Evolutionary conservation across 2,329 filamentous ascomycete genomes (phyloP).

Genomic region (Fusarium zealandicum): DNA sequence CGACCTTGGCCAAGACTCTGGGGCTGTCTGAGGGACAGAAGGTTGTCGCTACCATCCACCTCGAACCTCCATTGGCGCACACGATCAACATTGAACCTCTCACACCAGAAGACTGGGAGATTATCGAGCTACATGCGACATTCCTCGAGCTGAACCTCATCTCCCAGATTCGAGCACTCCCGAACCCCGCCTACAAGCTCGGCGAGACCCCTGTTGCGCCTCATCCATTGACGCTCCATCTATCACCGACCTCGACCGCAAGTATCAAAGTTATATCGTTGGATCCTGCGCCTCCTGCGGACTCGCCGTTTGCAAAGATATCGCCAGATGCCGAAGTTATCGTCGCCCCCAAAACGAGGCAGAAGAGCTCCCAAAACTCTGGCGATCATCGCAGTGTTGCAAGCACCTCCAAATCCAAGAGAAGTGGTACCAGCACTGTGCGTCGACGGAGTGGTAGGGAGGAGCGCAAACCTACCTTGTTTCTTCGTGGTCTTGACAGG

Average conservation of each 20-base stretch:
- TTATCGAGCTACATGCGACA: constrained; percentile 95
- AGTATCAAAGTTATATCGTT: constrained; percentile 87
- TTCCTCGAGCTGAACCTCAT: constrained; percentile 95
- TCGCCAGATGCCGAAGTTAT: constrained; percentile 95
- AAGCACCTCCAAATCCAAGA: constrained; percentile 79
- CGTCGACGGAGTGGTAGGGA: constrained; percentile 65
- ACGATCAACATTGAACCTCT: constrained; percentile 97
- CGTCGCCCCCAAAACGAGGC: constrained; percentile 89
- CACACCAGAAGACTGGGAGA: constrained; percentile 97
- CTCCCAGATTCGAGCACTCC: constrained; percentile 89
- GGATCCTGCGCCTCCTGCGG: constrained; percentile 73
- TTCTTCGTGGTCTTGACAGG: constrained; percentile 81
- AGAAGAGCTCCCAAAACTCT: constrained; percentile 70
- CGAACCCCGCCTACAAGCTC: constrained; percentile 76
- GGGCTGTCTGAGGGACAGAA: constrained; percentile 84
- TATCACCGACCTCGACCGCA: constrained; percentile 94
- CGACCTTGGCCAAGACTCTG: constrained; percentile 78
- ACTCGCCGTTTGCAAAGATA: constrained; percentile 86
- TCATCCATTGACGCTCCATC: constrained; percentile 88
- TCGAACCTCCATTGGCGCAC: constrained; percentile 89
- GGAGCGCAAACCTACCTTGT: constrained; percentile 71
- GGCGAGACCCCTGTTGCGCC: constrained; percentile 60
- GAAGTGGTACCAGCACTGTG: constrained; percentile 78
- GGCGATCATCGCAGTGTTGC: constrained; percentile 81
- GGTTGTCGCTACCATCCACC: constrained; percentile 74